These are phyloP conservation scores for Stygiomarasmius scandens DNA, from an alignment of 1,284 basidiomycete species.

Conservation along the genomic window DNA sequence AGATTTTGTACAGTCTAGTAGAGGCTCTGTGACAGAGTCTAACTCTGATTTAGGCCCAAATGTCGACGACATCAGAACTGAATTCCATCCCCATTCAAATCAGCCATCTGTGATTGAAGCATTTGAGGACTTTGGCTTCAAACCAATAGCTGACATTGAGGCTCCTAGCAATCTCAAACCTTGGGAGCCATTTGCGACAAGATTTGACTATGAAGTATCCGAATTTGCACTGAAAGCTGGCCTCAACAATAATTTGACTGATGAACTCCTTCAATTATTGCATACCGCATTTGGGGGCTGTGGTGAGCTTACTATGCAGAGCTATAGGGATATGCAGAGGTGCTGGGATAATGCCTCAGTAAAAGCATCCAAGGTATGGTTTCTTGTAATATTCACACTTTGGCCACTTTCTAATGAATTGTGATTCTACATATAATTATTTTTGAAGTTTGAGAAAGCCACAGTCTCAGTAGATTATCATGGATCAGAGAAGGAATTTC, in stretches of 20 bases:
- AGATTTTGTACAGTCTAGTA: too few species aligned
- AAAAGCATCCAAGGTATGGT: not conserved
- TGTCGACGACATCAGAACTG: slow-evolving; percentile 2
- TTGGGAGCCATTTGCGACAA: slow-evolving; percentile 21
- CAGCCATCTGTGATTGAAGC: not conserved
- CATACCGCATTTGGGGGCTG: not conserved
- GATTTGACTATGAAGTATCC: slow-evolving; percentile 28
- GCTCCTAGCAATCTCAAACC: not conserved
- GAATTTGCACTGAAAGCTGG: slow-evolving; percentile 18
- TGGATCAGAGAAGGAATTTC: slow-evolving; percentile 13
- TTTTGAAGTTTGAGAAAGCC: slow-evolving; percentile 18
- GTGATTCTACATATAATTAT: not conserved
- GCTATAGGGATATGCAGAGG: not conserved
- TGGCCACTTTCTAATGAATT: too few species aligned
- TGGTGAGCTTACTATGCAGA: not conserved
- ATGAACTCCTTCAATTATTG: not conserved
- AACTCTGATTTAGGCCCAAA: too few species aligned
- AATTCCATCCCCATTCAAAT: slow-evolving; percentile 1
- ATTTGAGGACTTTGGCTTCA: not conserved
- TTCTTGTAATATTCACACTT: too few species aligned
- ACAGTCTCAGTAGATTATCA: slow-evolving; percentile 22
- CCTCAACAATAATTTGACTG: not conserved
- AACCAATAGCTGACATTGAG: not conserved
- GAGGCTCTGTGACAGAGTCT: too few species aligned
- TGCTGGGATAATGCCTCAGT: not conserved